Conservation (phyloP, 208 protist genomes). For the Zelonia costaricensis region DNA sequence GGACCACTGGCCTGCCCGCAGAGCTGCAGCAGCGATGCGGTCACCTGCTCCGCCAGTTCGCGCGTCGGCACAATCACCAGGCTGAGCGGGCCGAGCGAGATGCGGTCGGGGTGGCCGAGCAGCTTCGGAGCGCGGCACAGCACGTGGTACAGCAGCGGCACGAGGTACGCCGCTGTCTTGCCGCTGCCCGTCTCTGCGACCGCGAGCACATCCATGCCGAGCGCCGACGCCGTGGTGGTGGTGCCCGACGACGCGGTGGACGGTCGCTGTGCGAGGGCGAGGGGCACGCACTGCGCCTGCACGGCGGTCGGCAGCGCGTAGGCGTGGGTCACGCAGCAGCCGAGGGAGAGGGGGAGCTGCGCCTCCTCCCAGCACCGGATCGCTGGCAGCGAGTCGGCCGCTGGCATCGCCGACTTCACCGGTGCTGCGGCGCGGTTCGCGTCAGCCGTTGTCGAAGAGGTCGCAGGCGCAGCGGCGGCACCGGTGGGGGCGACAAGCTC, state of each 20-base stretch:
- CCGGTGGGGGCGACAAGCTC: constrained; percentile 42
- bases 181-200: constrained; percentile 94
- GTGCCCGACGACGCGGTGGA: not conserved
- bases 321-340: constrained; percentile 34
- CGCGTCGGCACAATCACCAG: constrained; percentile 92
- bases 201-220: constrained; percentile 80
- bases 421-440: no score
- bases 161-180: constrained; percentile 93
- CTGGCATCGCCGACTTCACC: not conserved
- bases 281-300: constrained; percentile 79
- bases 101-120: constrained; percentile 53
- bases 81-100: constrained; percentile 77
- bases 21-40: constrained; percentile 21
- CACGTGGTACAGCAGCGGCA: constrained; percentile 87
- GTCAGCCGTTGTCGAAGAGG: no score
- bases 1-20: constrained; percentile 19
- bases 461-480: no score
- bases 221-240: not conserved
- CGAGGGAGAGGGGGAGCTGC: constrained; percentile 60
- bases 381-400: constrained; percentile 29
- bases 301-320: constrained; percentile 77
- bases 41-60: constrained; percentile 94
- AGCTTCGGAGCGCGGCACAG: constrained; percentile 46
- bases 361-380: constrained; percentile 88
- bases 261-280: constrained; percentile 26